Evolutionary conservation across 345 rosid species (phyloP).

Genomic region (Citrus reticulata): DNA sequence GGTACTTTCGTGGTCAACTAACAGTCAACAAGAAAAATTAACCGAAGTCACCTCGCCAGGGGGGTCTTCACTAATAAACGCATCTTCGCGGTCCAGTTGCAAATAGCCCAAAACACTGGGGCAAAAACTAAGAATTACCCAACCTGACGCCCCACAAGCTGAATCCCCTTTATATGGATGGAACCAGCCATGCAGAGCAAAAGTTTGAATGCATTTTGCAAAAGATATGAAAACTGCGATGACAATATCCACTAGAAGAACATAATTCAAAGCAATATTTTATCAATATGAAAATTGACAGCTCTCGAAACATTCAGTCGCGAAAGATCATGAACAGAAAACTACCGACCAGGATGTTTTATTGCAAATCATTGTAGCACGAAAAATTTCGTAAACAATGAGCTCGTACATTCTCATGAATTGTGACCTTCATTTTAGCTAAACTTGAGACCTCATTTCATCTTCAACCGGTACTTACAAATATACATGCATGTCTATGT

Average conservation of each 20-base stretch:
- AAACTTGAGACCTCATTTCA: not conserved
- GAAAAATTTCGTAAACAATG: not conserved
- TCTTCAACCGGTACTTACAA: not conserved
- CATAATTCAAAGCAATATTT: not conserved
- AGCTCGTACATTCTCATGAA: not conserved
- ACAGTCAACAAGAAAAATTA: too few species aligned
- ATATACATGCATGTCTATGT: not conserved
- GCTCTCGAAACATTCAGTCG: not conserved
- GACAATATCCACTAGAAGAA: not conserved
- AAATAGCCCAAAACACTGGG: too few species aligned
- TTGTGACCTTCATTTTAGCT: not conserved
- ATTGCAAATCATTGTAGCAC: not conserved
- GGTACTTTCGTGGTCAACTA: too few species aligned
- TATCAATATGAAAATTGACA: not conserved
- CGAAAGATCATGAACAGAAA: not conserved
- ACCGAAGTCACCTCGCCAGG: too few species aligned
- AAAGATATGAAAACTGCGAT: not conserved
- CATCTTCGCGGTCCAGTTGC: too few species aligned
- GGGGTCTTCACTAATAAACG: too few species aligned
- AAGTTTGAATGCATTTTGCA: not conserved
- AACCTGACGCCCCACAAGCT: not conserved
- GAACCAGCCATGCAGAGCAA: not conserved
- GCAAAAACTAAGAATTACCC: not conserved
- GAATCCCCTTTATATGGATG: not conserved
- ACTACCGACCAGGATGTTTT: not conserved